Evolutionary conservation across 2,329 filamentous ascomycete species (phyloP).

Genomic region (Penicillium sp.): DNA sequence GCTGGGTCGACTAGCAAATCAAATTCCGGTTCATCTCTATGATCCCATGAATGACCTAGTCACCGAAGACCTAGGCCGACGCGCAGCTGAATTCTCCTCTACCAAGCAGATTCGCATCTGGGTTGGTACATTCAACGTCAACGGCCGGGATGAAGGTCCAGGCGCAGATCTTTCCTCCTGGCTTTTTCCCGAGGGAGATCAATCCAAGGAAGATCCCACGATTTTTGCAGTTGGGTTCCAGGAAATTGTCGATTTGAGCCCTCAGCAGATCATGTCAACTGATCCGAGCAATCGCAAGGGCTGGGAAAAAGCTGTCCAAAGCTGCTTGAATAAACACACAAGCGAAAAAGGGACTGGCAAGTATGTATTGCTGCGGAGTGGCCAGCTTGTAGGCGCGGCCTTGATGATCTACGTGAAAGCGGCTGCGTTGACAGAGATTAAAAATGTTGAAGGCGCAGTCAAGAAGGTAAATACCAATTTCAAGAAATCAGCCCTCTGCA

Average conservation of each 20-base stretch:
- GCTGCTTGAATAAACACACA: slow-evolving; percentile 73
- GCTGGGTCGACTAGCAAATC: slow-evolving; percentile 79
- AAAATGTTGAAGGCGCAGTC: slow-evolving; percentile 93
- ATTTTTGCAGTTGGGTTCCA: slow-evolving; percentile 93
- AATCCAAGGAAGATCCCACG: slow-evolving; percentile 67
- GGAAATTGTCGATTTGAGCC: slow-evolving; percentile 96
- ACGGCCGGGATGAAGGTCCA: slow-evolving; percentile 78
- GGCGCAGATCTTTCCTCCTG: slow-evolving; percentile 80
- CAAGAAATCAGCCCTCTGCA: background rate
- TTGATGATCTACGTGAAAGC: slow-evolving; percentile 87
- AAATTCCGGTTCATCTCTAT: slow-evolving; percentile 79
- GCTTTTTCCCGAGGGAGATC: slow-evolving; percentile 67
- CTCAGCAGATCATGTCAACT: slow-evolving; percentile 98
- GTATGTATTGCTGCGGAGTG: slow-evolving; percentile 87
- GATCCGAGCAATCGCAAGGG: slow-evolving; percentile 80
- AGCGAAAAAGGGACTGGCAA: slow-evolving; percentile 66
- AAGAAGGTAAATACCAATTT: slow-evolving; percentile 65
- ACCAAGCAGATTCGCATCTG: slow-evolving; percentile 74
- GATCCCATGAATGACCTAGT: slow-evolving; percentile 96
- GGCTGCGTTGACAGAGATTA: slow-evolving; percentile 76
- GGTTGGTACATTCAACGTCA: slow-evolving; percentile 92
- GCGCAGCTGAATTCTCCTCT: slow-evolving; percentile 70
- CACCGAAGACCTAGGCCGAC: slow-evolving; percentile 69
- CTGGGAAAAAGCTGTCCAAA: slow-evolving; percentile 83
- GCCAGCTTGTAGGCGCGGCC: slow-evolving; percentile 91